Evolutionary conservation across 495 filamentous ascomycete species (phyloP).

Genomic region (Lasiosphaeria miniovina): DNA sequence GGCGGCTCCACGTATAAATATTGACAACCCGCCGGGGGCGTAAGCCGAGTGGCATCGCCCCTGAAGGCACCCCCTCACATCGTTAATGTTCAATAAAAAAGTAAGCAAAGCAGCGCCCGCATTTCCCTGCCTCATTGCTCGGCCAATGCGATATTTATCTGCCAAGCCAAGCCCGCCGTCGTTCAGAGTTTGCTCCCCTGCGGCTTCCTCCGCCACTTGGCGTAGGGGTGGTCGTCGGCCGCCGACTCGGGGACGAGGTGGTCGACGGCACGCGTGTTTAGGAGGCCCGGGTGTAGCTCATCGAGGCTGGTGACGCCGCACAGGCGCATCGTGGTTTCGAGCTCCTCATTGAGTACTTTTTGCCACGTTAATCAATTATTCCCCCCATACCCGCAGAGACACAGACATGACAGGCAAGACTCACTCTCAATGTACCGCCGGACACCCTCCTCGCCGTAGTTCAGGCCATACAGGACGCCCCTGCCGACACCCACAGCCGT

Average conservation of each 20-base stretch:
- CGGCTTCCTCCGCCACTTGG: conserved; percentile 40
- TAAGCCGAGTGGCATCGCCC: too few species aligned
- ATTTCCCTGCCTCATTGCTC: not conserved
- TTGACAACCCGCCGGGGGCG: too few species aligned
- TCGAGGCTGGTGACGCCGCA: conserved; percentile 68
- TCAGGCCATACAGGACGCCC: conserved; percentile 58
- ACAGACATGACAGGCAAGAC: conserved; percentile 17
- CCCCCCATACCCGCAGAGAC: not conserved
- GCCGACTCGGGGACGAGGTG: conserved; percentile 55
- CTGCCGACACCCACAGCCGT: conserved; percentile 64
- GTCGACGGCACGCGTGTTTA: conserved; percentile 71
- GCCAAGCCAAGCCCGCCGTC: too few species aligned
- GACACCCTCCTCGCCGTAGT: conserved; percentile 74
- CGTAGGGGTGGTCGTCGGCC: conserved; percentile 59
- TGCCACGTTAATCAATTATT: not conserved
- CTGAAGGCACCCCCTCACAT: not conserved
- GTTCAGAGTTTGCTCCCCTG: conserved; percentile 2
- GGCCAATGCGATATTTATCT: too few species aligned
- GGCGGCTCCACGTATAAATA: too few species aligned
- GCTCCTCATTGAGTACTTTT: conserved; percentile 70
- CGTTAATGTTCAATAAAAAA: not conserved
- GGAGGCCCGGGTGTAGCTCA: conserved; percentile 64
- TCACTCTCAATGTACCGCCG: conserved; percentile 59
- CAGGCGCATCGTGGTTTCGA: conserved; percentile 77
- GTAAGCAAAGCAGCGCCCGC: not conserved